Evolutionary conservation across 257 asterid species (phyloP).

Genomic region (Jacaranda copaia): DNA sequence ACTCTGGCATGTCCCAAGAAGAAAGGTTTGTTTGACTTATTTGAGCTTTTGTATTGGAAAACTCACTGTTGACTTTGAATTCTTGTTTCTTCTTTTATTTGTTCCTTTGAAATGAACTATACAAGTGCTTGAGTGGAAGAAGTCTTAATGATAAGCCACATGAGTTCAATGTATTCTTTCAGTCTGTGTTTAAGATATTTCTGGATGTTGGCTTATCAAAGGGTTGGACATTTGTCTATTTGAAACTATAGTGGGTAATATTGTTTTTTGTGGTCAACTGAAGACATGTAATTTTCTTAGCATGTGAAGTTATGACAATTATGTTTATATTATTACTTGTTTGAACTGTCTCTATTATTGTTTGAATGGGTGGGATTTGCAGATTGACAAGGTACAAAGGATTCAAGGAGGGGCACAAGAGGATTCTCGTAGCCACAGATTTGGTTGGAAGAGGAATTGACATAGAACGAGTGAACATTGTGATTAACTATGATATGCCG

Average conservation of each 20-base stretch:
- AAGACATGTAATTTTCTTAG: neutral
- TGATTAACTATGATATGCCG: slow-evolving; percentile 95
- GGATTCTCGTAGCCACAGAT: slow-evolving; percentile 95
- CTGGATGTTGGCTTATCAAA: neutral
- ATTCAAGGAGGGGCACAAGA: slow-evolving; percentile 93
- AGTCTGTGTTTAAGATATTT: neutral
- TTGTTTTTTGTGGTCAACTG: neutral
- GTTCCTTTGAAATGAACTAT: neutral
- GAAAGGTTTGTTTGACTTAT: slow-evolving; percentile 63
- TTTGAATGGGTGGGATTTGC: slow-evolving; percentile 27
- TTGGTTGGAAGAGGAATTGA: slow-evolving; percentile 97
- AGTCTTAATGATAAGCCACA: neutral
- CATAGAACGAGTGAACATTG: slow-evolving; percentile 92
- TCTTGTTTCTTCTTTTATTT: neutral
- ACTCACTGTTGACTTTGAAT: neutral
- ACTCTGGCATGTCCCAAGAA: slow-evolving; percentile 97
- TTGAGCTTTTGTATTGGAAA: neutral
- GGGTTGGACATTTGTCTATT: neutral
- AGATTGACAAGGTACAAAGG: slow-evolving; percentile 93
- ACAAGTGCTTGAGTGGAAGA: neutral
- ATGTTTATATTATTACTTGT: neutral
- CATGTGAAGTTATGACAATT: neutral
- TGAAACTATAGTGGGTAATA: neutral
- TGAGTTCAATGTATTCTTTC: neutral
- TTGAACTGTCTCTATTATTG: neutral